Evolutionary conservation across 352 stramenopile species (phyloP).

Genomic region (Globisporangium iwayamae): DNA sequence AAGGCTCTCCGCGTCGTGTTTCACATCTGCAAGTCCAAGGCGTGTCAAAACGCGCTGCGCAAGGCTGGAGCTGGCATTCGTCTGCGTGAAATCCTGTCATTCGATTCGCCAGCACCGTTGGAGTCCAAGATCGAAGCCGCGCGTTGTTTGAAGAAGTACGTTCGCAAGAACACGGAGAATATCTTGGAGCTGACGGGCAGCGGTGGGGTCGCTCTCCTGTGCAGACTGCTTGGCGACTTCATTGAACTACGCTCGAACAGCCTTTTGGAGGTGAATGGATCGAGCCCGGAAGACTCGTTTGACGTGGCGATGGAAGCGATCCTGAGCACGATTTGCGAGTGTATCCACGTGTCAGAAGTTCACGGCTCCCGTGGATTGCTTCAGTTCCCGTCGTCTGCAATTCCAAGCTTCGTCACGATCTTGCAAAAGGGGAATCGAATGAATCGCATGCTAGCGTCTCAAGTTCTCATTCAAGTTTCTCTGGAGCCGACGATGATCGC

Average conservation of each 20-base stretch:
- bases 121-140: slow-evolving; percentile 66
- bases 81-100: slow-evolving; percentile 53
- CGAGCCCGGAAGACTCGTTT: slow-evolving; percentile 44
- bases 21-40: slow-evolving; percentile 60
- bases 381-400: slow-evolving; percentile 49
- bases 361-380: slow-evolving; percentile 31
- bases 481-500: slow-evolving; percentile 56
- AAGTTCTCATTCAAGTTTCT: slow-evolving; percentile 63
- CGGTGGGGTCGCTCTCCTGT: slow-evolving; percentile 51
- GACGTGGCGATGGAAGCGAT: slow-evolving; percentile 72
- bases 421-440: slow-evolving; percentile 55
- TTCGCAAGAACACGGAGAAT: slow-evolving; percentile 70
- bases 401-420: slow-evolving; percentile 60
- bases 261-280: slow-evolving; percentile 17
- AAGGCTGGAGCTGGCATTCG: slow-evolving; percentile 45
- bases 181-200: slow-evolving; percentile 59
- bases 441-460: slow-evolving; percentile 68
- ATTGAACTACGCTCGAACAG: slow-evolving; percentile 39
- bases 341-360: slow-evolving; percentile 53
- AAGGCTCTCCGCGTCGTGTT: slow-evolving; percentile 73
- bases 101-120: slow-evolving; percentile 43
- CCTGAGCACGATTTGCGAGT: slow-evolving; percentile 73
- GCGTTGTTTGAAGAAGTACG: slow-evolving; percentile 68
- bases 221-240: slow-evolving; percentile 53
- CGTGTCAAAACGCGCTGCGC: slow-evolving; percentile 67